Evolutionary conservation across 169 alveolate genomes (phyloP), one percentile per base, ranked within the genome.

Genomic region (Besnoitia besnoiti): DNA sequence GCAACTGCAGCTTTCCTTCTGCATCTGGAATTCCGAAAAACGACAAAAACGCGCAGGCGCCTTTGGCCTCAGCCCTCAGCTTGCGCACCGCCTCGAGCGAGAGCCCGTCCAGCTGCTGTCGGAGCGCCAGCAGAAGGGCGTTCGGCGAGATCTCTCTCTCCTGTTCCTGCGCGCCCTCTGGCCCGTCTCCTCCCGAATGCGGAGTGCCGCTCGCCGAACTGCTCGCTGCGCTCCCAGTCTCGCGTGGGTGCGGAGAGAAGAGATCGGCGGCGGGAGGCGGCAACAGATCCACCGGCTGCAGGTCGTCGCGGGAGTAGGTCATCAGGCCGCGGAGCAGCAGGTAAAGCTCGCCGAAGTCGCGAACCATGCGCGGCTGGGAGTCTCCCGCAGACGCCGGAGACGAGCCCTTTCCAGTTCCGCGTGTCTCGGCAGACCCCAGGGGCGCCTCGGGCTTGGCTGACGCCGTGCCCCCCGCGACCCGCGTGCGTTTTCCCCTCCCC

Each of bases 21-120:
- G 49, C 91, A 51, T 94, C 92, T 3, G 96, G 93, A 40, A 94
- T 67, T 0, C 96, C 96, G 49, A 92, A 94, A 55, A 94, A 93
- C 79, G 94, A 94, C 40, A 94, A 73, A 76, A 85, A 94, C 3
- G 96, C 59, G 35, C 91, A 89, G 0, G 92, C 95, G 12, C 96
- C 93, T 4, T 59, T 8, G 33, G 93, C 80, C 51, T 44, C 80
- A 7, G 77, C 76, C 19, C 79, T 51, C 47, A 46, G 84, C 90
- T 46, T 39, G 30, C 40, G 49, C 84, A 42, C 49, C 61, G 5
- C 33, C 82, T 27, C 80, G 46, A 33, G 35, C 33, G 91, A 47
- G 39, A 85, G 77, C 44, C 14, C 33, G 50, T 50, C 50, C n/a
- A 85, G 77, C 80, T 42, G 44, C 67, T 16, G 12, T 4, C 21